Evolutionary conservation across 768 basidiomycete genomes (phyloP), one percentile per base, ranked within the genome.

Genomic region (Rhodotorula graminis): DNA sequence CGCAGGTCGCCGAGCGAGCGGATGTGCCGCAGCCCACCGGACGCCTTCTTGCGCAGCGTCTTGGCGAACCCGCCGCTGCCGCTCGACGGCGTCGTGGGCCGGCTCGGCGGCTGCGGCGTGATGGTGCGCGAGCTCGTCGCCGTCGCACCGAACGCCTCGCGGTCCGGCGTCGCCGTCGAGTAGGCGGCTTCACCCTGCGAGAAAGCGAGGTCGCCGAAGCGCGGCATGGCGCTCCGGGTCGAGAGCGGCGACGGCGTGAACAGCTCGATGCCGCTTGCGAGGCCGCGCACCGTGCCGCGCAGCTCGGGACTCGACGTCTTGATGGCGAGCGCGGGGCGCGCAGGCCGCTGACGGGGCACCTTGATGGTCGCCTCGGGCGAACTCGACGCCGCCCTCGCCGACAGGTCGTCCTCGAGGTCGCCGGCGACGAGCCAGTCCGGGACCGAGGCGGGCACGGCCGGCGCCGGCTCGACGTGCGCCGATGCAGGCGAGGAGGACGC

Each of bases 1-100:
- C 71, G 62, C 23, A 72, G 63, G 49, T 72, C 71, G 52, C 68
- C 67, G 27, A 73, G 59, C 46, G 72, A 73, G 44, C 67, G 67
- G 64, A 73, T 69, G 60, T 69, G 67, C 16, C 72, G 67, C 23
- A 73, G 64, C 11, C 60, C 58, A 1, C 72, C 72, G 1, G 63
- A 65, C 3, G 57, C 64, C 40, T 67, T 64, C 52, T 73, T 73
- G 27, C 40, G 40, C 29, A 56, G 9, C 53, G 59, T 61, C 47
- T 50, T 65, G 52, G 33, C 42, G 19, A 12, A 12, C 8, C 40
- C n/a, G 19, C 40, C 11, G 15, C 40, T n/a, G 18, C 46, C 23
- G 33, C 37, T 37, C 37, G 33, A 53, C 10, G 53, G 62, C 37
- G 33, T 58, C 25, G 25, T 29, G 23, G 52, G 19, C 29, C 15